These are phyloP conservation scores for Fusarium protoensiforme DNA, from an alignment of 2,329 filamentous ascomycete species.

Conservation along the genomic window DNA sequence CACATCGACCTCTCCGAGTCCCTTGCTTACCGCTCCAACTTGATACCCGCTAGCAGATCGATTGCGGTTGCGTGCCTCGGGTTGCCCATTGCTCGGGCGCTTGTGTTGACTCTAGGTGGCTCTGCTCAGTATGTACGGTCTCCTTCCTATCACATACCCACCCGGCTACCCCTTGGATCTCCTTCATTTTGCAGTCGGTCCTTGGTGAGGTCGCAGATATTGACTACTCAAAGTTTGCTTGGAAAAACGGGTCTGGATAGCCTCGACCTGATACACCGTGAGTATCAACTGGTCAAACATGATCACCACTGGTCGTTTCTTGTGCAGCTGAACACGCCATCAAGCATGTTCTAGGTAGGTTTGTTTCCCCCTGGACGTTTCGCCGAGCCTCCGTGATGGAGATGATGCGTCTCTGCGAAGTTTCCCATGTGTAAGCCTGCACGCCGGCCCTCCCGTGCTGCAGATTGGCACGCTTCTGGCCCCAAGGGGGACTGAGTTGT, in stretches of 20 bases:
- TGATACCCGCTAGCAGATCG: not conserved
- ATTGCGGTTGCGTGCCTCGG: not conserved
- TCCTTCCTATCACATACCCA: constrained; percentile 25
- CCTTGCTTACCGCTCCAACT: not conserved
- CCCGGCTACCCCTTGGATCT: constrained; percentile 26
- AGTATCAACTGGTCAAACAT: constrained; percentile 4
- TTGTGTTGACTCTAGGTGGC: constrained; percentile 7
- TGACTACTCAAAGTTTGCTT: not conserved
- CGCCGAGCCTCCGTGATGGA: constrained; percentile 12
- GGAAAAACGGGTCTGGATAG: constrained; percentile 10
- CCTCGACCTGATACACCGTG: constrained; percentile 22
- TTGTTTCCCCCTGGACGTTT: constrained; percentile 15
- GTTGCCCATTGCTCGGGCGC: constrained; percentile 2
- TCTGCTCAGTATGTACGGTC: constrained; percentile 8
- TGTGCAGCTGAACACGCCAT: not conserved
- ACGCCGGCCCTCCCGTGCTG: constrained; percentile 11
- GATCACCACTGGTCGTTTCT: not conserved
- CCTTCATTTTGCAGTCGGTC: constrained; percentile 20
- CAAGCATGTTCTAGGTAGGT: not conserved
- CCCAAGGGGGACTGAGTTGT: constrained; percentile 9
- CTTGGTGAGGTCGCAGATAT: constrained; percentile 2
- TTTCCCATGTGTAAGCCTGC: constrained; percentile 13
- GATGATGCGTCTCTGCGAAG: constrained; percentile 4
- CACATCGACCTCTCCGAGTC: not conserved
- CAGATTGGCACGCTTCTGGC: constrained; percentile 26